Percentiles rank a stretch among this genome's conserved stretches.
These are phyloP conservation scores for Annona squamosa DNA, from an alignment of 164 flowering plant species.

Conservation along the genomic window DNA sequence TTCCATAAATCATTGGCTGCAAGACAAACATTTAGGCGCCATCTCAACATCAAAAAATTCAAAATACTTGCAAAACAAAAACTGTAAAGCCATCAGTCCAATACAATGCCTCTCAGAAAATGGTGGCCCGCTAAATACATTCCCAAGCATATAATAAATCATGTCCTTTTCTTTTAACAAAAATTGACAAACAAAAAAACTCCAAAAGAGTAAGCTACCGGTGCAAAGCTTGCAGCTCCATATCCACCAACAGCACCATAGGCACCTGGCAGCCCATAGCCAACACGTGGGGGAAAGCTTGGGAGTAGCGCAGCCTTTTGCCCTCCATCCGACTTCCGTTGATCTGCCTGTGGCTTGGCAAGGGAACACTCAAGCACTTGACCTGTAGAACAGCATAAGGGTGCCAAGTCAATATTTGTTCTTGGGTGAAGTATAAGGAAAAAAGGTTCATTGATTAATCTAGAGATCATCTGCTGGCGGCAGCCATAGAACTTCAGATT, in stretches of 20 bases:
- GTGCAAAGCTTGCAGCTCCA: conserved; percentile 54
- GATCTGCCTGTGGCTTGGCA: conserved; percentile 83
- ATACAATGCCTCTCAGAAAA: background rate
- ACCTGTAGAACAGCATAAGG: conserved; percentile 34
- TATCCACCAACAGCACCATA: conserved; percentile 68
- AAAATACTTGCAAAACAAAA: no score
- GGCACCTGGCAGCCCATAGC: conserved; percentile 54
- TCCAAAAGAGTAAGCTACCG: conserved; percentile 26
- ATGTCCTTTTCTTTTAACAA: no score
- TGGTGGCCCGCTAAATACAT: background rate
- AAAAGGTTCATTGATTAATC: background rate
- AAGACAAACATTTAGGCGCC: background rate
- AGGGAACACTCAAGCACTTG: conserved; percentile 81
- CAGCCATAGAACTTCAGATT: background rate
- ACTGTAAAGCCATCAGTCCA: background rate
- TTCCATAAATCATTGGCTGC: conserved; percentile 77
- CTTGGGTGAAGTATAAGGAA: no score
- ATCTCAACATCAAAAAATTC: no score
- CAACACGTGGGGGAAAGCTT: conserved; percentile 49
- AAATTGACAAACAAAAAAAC: background rate
- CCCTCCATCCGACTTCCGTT: conserved; percentile 46
- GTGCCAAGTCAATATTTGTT: background rate
- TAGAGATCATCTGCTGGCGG: background rate
- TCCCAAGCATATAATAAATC: background rate
- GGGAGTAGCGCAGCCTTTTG: conserved; percentile 54